Evolutionary conservation across 345 rosid species (phyloP).

Genomic region (Cardiospermum halicacabum): DNA sequence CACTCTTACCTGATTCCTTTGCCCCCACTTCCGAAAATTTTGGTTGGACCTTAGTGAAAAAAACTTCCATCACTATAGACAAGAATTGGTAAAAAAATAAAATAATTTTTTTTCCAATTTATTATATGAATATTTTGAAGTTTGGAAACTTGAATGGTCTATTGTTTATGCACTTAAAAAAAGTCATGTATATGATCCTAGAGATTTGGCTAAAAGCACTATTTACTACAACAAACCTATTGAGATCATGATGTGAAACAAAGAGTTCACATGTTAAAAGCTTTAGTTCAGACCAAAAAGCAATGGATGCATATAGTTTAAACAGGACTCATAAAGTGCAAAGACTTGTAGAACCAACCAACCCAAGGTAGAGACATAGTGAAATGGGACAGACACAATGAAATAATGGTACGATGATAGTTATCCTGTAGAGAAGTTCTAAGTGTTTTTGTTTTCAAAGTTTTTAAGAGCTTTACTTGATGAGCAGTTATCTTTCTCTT

Average conservation of each 20-base stretch:
- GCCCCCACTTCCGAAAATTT: neutral
- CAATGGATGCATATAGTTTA: too few relatives aligned
- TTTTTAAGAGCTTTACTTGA: neutral
- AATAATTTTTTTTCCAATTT: slow-evolving; percentile 1
- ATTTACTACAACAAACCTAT: too few relatives aligned
- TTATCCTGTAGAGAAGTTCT: neutral
- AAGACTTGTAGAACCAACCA: neutral
- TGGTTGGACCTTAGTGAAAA: neutral
- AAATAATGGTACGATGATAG: slow-evolving; percentile 1
- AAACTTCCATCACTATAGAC: neutral
- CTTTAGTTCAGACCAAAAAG: too few relatives aligned
- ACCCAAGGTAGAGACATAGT: neutral
- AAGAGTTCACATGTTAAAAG: too few relatives aligned
- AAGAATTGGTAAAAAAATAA: slow-evolving; percentile 1
- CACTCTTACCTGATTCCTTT: neutral
- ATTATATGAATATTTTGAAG: neutral
- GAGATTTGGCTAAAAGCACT: too few relatives aligned
- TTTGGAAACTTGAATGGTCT: neutral
- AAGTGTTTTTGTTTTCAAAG: too few relatives aligned
- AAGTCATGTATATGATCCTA: too few relatives aligned
- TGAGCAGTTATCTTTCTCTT: neutral
- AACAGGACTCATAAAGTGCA: too few relatives aligned
- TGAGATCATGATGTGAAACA: too few relatives aligned
- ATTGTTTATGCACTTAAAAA: too few relatives aligned
- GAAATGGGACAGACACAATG: neutral